Base-by-base conservation (phyloP, 2,329 filamentous ascomycete species). In the Phaeosphaeria sp. region DNA sequence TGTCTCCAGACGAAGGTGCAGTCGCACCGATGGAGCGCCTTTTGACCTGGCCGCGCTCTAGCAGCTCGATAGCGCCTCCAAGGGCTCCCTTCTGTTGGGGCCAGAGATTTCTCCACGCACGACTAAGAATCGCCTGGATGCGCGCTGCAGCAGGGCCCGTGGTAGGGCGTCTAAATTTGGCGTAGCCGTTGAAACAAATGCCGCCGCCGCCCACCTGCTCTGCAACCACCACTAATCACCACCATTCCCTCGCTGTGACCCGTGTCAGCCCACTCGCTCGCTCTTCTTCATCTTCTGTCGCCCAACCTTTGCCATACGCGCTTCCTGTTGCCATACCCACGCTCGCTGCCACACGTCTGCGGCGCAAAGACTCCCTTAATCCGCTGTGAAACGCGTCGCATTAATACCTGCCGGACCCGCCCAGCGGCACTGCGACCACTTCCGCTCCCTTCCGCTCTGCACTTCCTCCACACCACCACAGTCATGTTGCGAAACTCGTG, bases 401-500 rank as follows among this genome's bases (percentile, higher is more conserved):
- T 21, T 55, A 56, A 52, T 56, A 42, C 48, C 54, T 50, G n/a
- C n/a, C n/a, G 63, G 57, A 52, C 54, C 58, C 55, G 48, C 48
- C 48, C 39, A 46, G 44, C 18, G 49, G 44, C 18, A 33, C 30
- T 46, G 30, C 50, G 20, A 22, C 41, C 41, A 46, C 51, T 30
- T 43, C 56, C 56, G 52, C 56, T 54, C 60, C 56, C 62, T 23
- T 33, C 66, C 68, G 60, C 61, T 66, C 57, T 58, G 23, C 60
- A 39, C 33, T 13, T 36, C 30, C 30, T 43, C 20, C 52, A 53
- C 64, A 68, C 65, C 55, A 58, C 55, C 30, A 46, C 66, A 49
- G 70, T 57, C 67, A 74, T 72, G 59, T 58, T 76, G 67, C 73
- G 68, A 36, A 66, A 72, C 55, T 70, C 71, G 59, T 77, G 74